phyloP scores from a whole-genome alignment of 768 basidiomycete genomes.

The Trametes meyenii region DNA sequence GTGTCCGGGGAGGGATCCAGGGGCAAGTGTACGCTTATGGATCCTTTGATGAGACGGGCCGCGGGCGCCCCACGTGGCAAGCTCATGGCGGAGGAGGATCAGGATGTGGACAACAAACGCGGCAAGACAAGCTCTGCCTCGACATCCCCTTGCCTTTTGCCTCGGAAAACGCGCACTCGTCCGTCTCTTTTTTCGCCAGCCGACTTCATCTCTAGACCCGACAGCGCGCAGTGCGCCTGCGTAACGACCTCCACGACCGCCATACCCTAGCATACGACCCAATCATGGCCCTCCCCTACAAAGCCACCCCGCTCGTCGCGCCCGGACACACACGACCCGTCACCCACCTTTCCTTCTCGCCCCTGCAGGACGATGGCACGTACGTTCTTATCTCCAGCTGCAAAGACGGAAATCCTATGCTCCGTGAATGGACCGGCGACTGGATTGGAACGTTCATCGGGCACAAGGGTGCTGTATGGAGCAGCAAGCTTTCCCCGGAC shows the following conservation, averaged over 20 bases:
- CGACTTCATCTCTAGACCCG: conserved; percentile 25
- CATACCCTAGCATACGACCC: conserved; percentile 22
- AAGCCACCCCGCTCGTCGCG: conserved; percentile 79
- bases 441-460: conserved; percentile 96
- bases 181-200: conserved; percentile 20
- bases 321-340: conserved; percentile 88
- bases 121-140: not conserved
- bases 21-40: conserved; percentile 2
- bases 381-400: conserved; percentile 95
- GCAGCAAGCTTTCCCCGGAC: conserved; percentile 87
- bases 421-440: conserved; percentile 96
- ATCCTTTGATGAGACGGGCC: conserved; percentile 1
- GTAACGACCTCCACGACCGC: conserved; percentile 27
- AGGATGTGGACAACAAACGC: conserved; percentile 3
- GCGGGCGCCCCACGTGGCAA: conserved; percentile 16
- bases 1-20: not conserved
- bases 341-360: conserved; percentile 92
- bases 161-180: conserved; percentile 1
- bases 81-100: conserved; percentile 11
- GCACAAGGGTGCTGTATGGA: conserved; percentile 97
- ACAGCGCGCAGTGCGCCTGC: conserved; percentile 39
- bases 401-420: conserved; percentile 98
- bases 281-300: conserved; percentile 37
- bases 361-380: conserved; percentile 79
- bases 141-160: conserved; percentile 5